These are phyloP conservation scores for Oryza meyeriana DNA, from an alignment of 176 grass and related monocot genomes.

Conservation along the genomic window DNA sequence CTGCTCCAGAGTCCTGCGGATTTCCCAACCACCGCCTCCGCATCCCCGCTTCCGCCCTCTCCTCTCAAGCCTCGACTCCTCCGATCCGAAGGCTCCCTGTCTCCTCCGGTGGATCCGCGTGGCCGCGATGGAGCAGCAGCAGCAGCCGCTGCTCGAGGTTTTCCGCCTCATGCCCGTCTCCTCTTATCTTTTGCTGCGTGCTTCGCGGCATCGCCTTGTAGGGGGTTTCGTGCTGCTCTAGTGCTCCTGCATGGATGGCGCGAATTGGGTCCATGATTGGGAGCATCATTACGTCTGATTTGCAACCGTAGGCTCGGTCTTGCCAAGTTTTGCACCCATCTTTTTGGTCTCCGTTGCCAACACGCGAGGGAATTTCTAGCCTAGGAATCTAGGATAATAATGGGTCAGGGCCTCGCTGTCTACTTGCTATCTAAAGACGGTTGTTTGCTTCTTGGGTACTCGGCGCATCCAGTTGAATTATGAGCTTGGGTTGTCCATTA, in stretches of 20 bases:
- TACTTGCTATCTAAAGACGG: neutral
- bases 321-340: neutral
- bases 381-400: neutral
- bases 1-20: neutral
- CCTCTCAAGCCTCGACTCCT: neutral
- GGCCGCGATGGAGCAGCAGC: conserved; percentile 23
- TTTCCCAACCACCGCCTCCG: neutral
- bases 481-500: neutral
- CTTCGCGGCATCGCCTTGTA: neutral
- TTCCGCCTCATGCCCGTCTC: neutral
- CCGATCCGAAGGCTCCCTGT: neutral
- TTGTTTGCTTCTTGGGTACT: neutral
- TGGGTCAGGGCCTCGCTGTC: neutral
- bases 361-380: neutral
- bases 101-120: conserved; percentile 12
- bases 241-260: too few relatives aligned
- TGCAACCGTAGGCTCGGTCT: neutral
- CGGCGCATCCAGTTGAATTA: neutral
- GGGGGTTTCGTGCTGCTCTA: neutral
- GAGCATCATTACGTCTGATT: neutral
- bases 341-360: neutral
- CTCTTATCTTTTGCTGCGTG: neutral
- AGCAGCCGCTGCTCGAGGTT: conserved; percentile 34
- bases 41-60: too few relatives aligned
- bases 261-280: neutral